A percentile compares a stretch with the other conserved stretches of the same genome.
phyloP scores from a whole-genome alignment of 140 eudicot species.

The Flaveria floridana region DNA sequence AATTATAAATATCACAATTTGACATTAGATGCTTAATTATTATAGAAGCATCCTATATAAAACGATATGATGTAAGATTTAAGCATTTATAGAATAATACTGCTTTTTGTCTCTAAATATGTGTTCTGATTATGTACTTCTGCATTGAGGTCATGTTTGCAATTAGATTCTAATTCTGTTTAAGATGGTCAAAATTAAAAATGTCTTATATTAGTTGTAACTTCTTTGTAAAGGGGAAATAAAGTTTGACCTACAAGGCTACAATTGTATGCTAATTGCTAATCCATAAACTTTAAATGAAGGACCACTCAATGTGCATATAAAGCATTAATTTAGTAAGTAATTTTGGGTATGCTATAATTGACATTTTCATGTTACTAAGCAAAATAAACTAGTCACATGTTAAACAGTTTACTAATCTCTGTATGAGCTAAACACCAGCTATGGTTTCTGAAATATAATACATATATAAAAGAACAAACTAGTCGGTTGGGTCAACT shows the following conservation, averaged over 20 bases:
- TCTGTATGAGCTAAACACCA: not conserved
- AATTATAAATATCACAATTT: too few species aligned
- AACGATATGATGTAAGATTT: too few species aligned
- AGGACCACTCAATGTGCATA: slow-evolving; percentile 33
- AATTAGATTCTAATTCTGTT: too few species aligned
- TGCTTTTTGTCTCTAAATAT: too few species aligned
- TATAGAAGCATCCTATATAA: too few species aligned
- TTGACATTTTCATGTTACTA: not conserved
- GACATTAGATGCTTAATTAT: too few species aligned
- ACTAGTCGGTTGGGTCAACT: too few species aligned
- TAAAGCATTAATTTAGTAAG: slow-evolving; percentile 19
- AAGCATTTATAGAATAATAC: too few species aligned
- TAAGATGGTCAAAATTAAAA: not conserved
- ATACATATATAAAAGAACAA: too few species aligned
- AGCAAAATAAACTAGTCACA: not conserved
- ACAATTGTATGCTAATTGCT: not conserved
- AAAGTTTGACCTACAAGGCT: slow-evolving; percentile 3
- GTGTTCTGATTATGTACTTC: too few species aligned
- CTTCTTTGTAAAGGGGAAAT: slow-evolving; percentile 26
- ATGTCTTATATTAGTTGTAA: slow-evolving; percentile 7
- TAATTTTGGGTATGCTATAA: slow-evolving; percentile 21
- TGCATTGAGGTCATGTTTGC: too few species aligned
- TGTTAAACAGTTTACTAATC: not conserved
- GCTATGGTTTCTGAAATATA: not conserved
- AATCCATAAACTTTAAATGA: slow-evolving; percentile 15